Base-by-base conservation (phyloP, 1,284 basidiomycete genomes). In the Papiliotrema fonsecae region DNA sequence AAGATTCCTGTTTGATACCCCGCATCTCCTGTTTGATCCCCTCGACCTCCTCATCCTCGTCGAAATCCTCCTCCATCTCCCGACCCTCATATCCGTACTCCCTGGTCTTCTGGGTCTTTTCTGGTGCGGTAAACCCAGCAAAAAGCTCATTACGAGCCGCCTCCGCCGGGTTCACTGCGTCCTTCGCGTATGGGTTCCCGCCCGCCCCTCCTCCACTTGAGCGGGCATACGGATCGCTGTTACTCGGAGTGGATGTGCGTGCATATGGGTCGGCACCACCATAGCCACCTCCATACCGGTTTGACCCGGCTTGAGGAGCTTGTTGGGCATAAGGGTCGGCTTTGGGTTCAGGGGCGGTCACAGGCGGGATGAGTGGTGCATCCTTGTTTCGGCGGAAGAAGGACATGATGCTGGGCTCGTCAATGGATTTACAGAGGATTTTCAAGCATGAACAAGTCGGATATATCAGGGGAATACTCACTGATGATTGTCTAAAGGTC, bases 1-100 rank as follows among this genome's bases (percentile, higher is more conserved):
- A 85, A 67, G 84, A 87, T 64, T 98, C 94, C 73, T 97, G 91
- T 76, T 99, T 98, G 57, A 89, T 76, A 65, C 82, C 88, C 47
- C 86, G 81, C 60, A 90, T 91, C 75, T 93, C 85, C 67, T 89
- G 83, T 76, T 97, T 97, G 77, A 98, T 94, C 14, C 86, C 91
- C 75, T 98, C 94, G 5, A 96, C 79, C 66, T 97, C 94, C 61
- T 97, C 93, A 24, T 97, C 93, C 58, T 87, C 87, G 47, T 73
- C 70, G 50, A 71, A 74, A 71, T 94, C 90, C 66, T 89, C 85
- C 54, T 76, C 71, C 35, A 63, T 60, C 57, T 74, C 70, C 26
- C 70, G 50, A 0, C 70, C 69, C 30, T 72, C 67, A 43, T 73
- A 70, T 16, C 73, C 73, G 50, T 70, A 74, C 54, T 69, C 47